These are phyloP conservation scores for Eutypa lata DNA, from an alignment of 2,329 filamentous ascomycete species.

Conservation along the genomic window DNA sequence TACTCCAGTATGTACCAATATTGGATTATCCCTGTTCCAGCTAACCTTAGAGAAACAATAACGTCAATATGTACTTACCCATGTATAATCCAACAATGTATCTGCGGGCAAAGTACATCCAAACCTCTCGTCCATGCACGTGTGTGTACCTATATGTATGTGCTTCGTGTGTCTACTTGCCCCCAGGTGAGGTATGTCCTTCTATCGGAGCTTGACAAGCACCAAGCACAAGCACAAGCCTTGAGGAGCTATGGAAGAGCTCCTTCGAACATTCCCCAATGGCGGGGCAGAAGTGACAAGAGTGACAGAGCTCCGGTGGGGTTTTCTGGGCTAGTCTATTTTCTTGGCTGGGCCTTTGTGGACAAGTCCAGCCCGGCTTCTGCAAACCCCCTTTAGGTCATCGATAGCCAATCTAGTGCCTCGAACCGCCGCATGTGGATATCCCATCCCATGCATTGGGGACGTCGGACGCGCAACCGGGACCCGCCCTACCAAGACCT, in stretches of 20 bases:
- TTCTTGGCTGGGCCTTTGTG: background rate
- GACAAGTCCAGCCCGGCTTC: background rate
- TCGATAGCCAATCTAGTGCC: background rate
- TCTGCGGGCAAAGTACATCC: too few relatives aligned
- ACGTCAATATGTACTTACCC: too few relatives aligned
- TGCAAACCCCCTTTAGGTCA: background rate
- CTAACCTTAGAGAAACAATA: too few relatives aligned
- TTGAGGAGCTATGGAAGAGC: too few relatives aligned
- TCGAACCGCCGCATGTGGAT: background rate
- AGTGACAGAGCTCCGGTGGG: background rate
- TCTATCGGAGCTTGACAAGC: too few relatives aligned
- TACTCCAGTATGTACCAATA: background rate
- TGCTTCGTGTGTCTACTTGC: too few relatives aligned
- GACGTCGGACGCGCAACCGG: background rate
- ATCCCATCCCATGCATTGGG: background rate
- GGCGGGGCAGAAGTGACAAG: background rate
- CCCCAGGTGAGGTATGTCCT: too few relatives aligned
- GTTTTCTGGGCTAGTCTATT: background rate
- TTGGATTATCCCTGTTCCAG: too few relatives aligned
- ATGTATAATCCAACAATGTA: too few relatives aligned
- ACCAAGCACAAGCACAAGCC: too few relatives aligned
- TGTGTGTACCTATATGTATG: background rate
- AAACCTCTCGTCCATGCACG: background rate
- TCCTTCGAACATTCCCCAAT: background rate
- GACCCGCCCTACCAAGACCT: background rate